Evolutionary conservation across 1,284 basidiomycete genomes (phyloP).

Genomic region (Mycosarcoma mackinlayi): DNA sequence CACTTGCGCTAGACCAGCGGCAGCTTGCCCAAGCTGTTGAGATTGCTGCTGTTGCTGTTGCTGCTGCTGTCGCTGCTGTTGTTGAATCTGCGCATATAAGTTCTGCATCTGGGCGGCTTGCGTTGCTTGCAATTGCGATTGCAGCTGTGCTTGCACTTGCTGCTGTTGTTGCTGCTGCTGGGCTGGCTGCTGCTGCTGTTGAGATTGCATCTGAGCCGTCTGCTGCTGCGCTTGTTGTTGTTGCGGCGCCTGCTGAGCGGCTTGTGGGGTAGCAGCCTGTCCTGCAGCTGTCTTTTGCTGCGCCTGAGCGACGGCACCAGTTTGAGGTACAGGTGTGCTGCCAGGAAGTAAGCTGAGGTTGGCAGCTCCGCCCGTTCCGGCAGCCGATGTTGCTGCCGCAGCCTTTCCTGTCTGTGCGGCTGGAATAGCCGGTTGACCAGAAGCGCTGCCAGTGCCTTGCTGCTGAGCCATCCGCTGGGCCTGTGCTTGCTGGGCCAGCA

Average conservation of each 20-base stretch:
- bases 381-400: background rate
- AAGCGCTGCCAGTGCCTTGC: slow-evolving; percentile 16
- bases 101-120: slow-evolving; percentile 50
- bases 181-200: slow-evolving; percentile 13
- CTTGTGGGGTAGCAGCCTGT: slow-evolving; percentile 18
- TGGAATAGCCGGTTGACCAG: slow-evolving; percentile 8
- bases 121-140: slow-evolving; percentile 29
- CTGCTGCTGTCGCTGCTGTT: slow-evolving; percentile 41
- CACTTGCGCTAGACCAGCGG: slow-evolving; percentile 25
- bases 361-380: slow-evolving; percentile 9
- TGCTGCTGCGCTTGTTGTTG: slow-evolving; percentile 21
- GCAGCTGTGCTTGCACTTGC: slow-evolving; percentile 33
- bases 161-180: slow-evolving; percentile 18
- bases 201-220: slow-evolving; percentile 18
- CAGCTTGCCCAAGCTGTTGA: slow-evolving; percentile 19
- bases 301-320: slow-evolving; percentile 10
- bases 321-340: slow-evolving; percentile 21
- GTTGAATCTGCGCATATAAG: slow-evolving; percentile 47
- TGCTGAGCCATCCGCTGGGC: slow-evolving; percentile 43
- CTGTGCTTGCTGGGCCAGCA: slow-evolving; percentile 49
- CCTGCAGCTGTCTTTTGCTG: slow-evolving; percentile 21
- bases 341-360: slow-evolving; percentile 15
- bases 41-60: slow-evolving; percentile 29
- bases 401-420: slow-evolving; percentile 24
- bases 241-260: slow-evolving; percentile 16